phyloP scores from a whole-genome alignment of 768 basidiomycete genomes.

The Mycena olivaceomarginata region DNA sequence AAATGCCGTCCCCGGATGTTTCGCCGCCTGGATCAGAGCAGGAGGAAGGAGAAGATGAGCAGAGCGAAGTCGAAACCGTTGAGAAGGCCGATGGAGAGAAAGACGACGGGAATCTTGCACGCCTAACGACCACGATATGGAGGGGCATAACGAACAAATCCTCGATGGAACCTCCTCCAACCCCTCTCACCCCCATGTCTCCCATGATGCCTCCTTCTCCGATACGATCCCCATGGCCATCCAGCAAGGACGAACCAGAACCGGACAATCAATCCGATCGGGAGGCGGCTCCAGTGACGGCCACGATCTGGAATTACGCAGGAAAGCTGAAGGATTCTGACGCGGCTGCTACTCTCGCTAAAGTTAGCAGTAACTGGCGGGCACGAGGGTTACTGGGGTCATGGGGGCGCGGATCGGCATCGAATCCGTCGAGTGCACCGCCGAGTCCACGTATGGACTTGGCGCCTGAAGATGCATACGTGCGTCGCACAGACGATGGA shows the following conservation, averaged over 20 bases:
- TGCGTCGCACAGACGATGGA: conserved; percentile 31
- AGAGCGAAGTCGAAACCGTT: conserved; percentile 43
- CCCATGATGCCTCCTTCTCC: conserved; percentile 56
- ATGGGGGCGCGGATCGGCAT: conserved; percentile 55
- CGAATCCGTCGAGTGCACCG: conserved; percentile 36
- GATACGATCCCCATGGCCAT: conserved; percentile 48
- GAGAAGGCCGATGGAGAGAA: conserved; percentile 40
- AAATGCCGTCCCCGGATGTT: conserved; percentile 61
- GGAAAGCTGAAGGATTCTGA: conserved; percentile 86
- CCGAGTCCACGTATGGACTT: conserved; percentile 27
- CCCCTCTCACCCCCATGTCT: conserved; percentile 58
- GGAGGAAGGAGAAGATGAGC: conserved; percentile 55
- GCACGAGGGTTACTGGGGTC: conserved; percentile 74
- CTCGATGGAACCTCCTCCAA: conserved; percentile 79
- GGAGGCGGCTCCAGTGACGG: conserved; percentile 47
- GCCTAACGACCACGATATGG: conserved; percentile 82
- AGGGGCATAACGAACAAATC: conserved; percentile 85
- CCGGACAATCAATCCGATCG: conserved; percentile 38
- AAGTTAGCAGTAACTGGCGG: conserved; percentile 86
- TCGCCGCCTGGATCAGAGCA: conserved; percentile 59
- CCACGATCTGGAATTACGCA: conserved; percentile 81
- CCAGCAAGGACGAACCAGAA: conserved; percentile 40
- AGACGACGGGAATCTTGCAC: conserved; percentile 64
- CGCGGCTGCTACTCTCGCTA: conserved; percentile 80
- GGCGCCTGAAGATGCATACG: conserved; percentile 22